Base-by-base conservation (phyloP, 352 stramenopile genomes). In the Phytophthora meadii region DNA sequence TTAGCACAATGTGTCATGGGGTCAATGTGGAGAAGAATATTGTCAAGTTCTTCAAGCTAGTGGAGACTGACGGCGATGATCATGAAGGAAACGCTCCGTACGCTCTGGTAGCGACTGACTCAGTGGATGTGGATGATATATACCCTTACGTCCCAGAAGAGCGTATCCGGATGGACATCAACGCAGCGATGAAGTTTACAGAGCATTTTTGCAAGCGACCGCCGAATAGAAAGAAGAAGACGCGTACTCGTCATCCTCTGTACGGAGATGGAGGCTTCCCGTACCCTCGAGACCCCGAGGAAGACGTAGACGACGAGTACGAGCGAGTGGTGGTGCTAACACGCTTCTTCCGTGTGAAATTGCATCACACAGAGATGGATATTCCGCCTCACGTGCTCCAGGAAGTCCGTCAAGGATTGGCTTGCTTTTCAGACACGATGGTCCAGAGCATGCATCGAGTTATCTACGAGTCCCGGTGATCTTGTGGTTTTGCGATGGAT, bases 111-210 rank as follows among this genome's bases (percentile, higher is more conserved):
- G 61, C 68, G 1, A 74, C 70, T 0, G 78, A 89, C 49, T 79
- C 25, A 12, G 81, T 89, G 17, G 72, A 89, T 48, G 22, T 78
- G 6, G 81, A 89, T 54, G 81, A 85, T 14, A 54, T 83, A 36
- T 77, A 81, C 24, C 81, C 81, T 40, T 89, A 89, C 45, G 57
- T 74, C 2, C 55, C 70, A 8, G 32, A 65, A 36, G 56, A 72
- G n/a, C 73, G 79, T 11, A 50, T 89, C 9, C 63, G 76, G 4
- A 81, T 83, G 50, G 78, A 87, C 17, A 79, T 87, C 30, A 79
- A 74, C 39, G 65, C 69, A 27, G 74, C 72, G 7, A 78, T 80
- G 56, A 79, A 79, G 44, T 74, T 85, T 25, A 74, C 71, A 0
- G 67, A 79, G n/a, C 70, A 79, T 37, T 68, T 67, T 30, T 72